Evolutionary conservation across 2,329 filamentous ascomycete genomes (phyloP).

Genomic region (Ciborinia camelliae): DNA sequence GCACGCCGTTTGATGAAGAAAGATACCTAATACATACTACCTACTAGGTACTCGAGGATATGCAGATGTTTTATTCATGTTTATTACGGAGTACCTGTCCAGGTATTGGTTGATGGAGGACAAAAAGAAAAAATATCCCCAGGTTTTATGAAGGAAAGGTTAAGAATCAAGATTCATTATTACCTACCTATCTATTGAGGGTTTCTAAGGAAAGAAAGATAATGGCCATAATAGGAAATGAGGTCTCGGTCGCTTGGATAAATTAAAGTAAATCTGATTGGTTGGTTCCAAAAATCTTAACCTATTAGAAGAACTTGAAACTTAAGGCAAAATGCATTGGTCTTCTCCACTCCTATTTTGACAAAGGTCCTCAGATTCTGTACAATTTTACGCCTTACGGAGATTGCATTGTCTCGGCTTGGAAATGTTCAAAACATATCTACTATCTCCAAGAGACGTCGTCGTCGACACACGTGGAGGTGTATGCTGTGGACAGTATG

Average conservation of each 20-base stretch:
- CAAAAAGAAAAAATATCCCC: too few species aligned
- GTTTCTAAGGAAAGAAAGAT: neutral
- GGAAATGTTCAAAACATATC: neutral
- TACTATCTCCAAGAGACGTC: neutral
- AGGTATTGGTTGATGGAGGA: too few species aligned
- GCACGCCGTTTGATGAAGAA: neutral
- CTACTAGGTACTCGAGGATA: too few species aligned
- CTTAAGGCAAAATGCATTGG: neutral
- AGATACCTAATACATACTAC: too few species aligned
- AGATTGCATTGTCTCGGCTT: constrained; percentile 5
- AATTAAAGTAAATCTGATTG: neutral
- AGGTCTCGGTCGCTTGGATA: constrained; percentile 8
- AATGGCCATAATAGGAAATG: neutral
- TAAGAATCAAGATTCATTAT: too few species aligned
- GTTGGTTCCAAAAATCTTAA: neutral
- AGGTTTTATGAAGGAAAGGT: too few species aligned
- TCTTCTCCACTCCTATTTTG: neutral
- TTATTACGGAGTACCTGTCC: too few species aligned
- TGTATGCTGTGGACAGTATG: neutral
- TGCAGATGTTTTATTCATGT: too few species aligned
- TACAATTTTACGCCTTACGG: neutral
- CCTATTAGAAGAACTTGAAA: constrained; percentile 5
- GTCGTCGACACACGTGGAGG: neutral
- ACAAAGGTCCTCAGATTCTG: neutral
- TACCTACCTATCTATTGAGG: too few species aligned